These are phyloP conservation scores for Pestalotiopsis sp. DNA, from an alignment of 2,329 filamentous ascomycete species.

Conservation along the genomic window DNA sequence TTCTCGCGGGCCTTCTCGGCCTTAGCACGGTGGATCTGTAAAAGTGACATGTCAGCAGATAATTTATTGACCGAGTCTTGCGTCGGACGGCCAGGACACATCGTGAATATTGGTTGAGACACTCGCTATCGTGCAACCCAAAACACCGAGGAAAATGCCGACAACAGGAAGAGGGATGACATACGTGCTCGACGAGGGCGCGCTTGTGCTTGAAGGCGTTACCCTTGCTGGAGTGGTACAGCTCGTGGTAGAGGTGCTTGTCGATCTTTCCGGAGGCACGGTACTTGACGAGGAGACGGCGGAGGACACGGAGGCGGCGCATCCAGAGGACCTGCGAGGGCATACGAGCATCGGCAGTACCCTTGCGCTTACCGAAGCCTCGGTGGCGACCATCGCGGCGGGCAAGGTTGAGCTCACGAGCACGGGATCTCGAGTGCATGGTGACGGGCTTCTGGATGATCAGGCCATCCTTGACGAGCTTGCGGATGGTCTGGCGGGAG, in stretches of 20 bases:
- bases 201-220: slow-evolving; percentile 99
- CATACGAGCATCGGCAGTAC: slow-evolving; percentile 99
- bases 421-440: slow-evolving; percentile 98
- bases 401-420: slow-evolving; percentile 91
- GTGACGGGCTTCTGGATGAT: slow-evolving; percentile 99
- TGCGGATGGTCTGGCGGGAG: slow-evolving; percentile 99
- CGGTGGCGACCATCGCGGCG: slow-evolving; percentile 96
- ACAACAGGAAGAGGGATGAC: slow-evolving; percentile 44
- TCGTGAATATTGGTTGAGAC: neutral
- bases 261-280: slow-evolving; percentile 99
- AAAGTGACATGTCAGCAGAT: slow-evolving; percentile 15
- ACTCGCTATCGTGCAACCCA: neutral
- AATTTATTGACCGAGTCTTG: neutral
- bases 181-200: slow-evolving; percentile 99
- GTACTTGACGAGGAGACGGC: slow-evolving; percentile 99
- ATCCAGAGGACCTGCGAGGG: slow-evolving; percentile 99
- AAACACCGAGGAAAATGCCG: neutral
- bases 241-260: slow-evolving; percentile 99
- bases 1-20: slow-evolving; percentile 98
- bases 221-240: slow-evolving; percentile 99
- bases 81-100: neutral
- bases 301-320: slow-evolving; percentile 98
- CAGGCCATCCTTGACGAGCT: slow-evolving; percentile 99
- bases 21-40: slow-evolving; percentile 99
- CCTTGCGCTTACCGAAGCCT: slow-evolving; percentile 99